These are phyloP conservation scores for Geosmithia putterillii DNA, from an alignment of 2,329 filamentous ascomycete genomes.

Conservation along the genomic window DNA sequence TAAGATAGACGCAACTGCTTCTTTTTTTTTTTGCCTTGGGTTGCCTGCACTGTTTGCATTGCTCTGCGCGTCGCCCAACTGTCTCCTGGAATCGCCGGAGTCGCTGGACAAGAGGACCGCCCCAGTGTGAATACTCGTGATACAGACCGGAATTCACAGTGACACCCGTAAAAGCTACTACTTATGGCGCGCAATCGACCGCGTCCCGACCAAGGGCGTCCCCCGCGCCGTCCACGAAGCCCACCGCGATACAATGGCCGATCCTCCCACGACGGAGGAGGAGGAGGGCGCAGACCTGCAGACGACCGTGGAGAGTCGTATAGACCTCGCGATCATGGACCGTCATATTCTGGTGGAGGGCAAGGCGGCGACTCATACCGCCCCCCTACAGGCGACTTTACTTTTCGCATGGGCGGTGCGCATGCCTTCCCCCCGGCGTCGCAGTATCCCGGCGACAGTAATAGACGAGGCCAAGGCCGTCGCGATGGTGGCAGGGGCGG, in stretches of 20 bases:
- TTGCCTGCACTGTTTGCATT: not conserved
- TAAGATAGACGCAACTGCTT: not conserved
- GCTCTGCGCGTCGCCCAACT: not conserved
- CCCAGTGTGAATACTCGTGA: too few species aligned
- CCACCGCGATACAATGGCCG: not conserved
- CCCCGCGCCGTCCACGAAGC: not conserved
- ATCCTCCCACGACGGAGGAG: not conserved
- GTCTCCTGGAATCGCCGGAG: too few species aligned
- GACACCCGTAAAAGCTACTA: not conserved
- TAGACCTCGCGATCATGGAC: not conserved
- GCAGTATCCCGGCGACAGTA: not conserved
- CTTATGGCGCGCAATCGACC: not conserved
- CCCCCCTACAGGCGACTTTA: conserved; percentile 37
- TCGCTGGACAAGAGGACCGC: too few species aligned
- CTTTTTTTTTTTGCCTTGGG: not conserved
- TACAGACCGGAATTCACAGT: too few species aligned
- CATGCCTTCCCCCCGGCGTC: conserved; percentile 3
- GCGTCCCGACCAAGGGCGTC: not conserved
- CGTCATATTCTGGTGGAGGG: not conserved
- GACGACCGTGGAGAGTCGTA: conserved; percentile 1
- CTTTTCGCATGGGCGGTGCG: conserved; percentile 32
- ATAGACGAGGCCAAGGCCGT: conserved; percentile 3
- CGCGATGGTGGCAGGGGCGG: conserved; percentile 11
- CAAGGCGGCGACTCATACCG: not conserved
- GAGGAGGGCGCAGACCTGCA: not conserved